Percentiles rank a stretch among this genome's conserved stretches.
Evolutionary conservation across 306 rosid genomes (phyloP).

Genomic region (Psophocarpus tetragonolobus): DNA sequence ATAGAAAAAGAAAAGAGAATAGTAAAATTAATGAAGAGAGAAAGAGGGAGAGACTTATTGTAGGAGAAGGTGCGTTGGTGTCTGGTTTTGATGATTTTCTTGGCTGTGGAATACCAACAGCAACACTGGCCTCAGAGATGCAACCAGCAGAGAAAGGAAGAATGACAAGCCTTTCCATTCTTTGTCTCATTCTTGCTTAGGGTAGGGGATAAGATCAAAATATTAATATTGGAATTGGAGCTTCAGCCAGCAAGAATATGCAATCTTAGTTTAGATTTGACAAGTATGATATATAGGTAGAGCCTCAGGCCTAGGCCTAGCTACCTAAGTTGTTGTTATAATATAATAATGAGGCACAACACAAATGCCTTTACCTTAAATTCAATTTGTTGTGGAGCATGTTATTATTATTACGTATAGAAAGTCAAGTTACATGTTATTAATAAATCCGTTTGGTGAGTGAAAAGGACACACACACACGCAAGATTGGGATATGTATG

Average conservation of each 20-base stretch:
- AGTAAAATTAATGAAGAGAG: neutral
- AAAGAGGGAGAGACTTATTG: conserved; percentile 58
- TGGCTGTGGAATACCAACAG: conserved; percentile 63
- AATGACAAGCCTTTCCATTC: conserved; percentile 89
- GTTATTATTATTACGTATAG: conserved; percentile 49
- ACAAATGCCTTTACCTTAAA: conserved; percentile 15
- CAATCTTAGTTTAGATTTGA: conserved; percentile 28
- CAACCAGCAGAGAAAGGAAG: conserved; percentile 94
- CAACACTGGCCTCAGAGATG: conserved; percentile 84
- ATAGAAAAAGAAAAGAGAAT: neutral
- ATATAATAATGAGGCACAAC: conserved; percentile 30
- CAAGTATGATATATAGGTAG: conserved; percentile 38
- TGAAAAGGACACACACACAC: conserved; percentile 30
- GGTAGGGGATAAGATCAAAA: neutral
- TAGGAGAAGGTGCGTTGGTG: conserved; percentile 45
- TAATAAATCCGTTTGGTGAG: conserved; percentile 64
- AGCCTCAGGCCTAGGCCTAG: neutral
- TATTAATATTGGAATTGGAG: conserved; percentile 4
- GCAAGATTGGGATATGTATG: conserved; percentile 11
- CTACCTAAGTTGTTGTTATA: conserved; percentile 8
- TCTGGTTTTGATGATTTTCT: conserved; percentile 65
- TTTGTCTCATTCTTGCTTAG: conserved; percentile 58
- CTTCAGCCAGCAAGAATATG: conserved; percentile 35
- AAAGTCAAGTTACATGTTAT: conserved; percentile 44
- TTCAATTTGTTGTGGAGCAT: conserved; percentile 38